Conservation (phyloP, 2,329 filamentous ascomycete genomes). For the Fonsecaea pedrosoi region DNA sequence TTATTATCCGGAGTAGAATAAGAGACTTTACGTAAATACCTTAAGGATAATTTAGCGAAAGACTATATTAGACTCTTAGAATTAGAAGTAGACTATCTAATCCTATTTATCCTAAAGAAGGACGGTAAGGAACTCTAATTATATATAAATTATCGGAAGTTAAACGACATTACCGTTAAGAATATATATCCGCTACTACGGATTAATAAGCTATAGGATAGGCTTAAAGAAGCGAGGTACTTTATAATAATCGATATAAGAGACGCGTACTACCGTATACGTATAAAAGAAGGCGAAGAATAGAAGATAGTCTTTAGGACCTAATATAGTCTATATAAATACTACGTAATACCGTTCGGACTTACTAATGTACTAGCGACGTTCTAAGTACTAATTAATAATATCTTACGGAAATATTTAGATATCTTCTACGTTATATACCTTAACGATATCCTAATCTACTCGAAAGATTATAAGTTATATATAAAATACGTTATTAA, state of each 20-base stretch:
- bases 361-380: slow-evolving; percentile 33
- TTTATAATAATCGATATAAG: slow-evolving; percentile 40
- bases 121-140: slow-evolving; percentile 30
- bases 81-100: neutral
- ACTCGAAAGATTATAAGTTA: too few relatives aligned
- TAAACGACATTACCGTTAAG: slow-evolving; percentile 46
- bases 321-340: slow-evolving; percentile 42
- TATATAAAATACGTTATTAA: too few relatives aligned
- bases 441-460: slow-evolving; percentile 14
- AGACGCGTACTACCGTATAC: slow-evolving; percentile 39
- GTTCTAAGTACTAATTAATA: slow-evolving; percentile 5
- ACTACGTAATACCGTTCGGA: slow-evolving; percentile 44
- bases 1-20: too few relatives aligned
- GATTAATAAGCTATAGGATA: too few relatives aligned
- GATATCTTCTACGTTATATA: slow-evolving; percentile 12
- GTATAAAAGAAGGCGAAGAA: slow-evolving; percentile 42
- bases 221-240: too few relatives aligned
- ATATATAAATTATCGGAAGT: slow-evolving; percentile 43
- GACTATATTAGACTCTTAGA: neutral
- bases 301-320: slow-evolving; percentile 45
- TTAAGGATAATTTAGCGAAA: neutral
- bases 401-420: slow-evolving; percentile 6
- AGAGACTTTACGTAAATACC: too few relatives aligned
- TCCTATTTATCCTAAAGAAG: slow-evolving; percentile 22
- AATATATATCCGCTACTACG: slow-evolving; percentile 39